Evolutionary conservation across 202 grass and related monocot species (phyloP), one percentile per base, ranked within the genome.

Genomic region (Brachypodium distachyon): DNA sequence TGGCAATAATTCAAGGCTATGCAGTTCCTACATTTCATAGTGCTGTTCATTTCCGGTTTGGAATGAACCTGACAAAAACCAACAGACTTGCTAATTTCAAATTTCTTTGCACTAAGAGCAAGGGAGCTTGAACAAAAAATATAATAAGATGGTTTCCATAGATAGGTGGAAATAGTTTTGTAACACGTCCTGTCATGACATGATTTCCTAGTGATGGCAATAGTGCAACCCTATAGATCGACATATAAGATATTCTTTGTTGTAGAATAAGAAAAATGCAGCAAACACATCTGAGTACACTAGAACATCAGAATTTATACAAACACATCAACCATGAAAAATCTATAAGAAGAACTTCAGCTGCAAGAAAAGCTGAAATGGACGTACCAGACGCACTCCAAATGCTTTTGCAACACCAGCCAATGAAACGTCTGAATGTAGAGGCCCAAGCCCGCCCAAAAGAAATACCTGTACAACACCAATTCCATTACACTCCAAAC

Each of bases 321-420:
- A 48, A 42, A 46, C 70, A 67, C 4, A 18, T 16, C 29, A 51
- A 22, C 40, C 36, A 78, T 50, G 7, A 74, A 73, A 0, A 78
- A 57, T 72, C 41, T 52, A 73, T 10, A 60, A 68, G 10, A 22
- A 23, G 34, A 32, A 42, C 28, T 59, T 74, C 53, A 70, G 52
- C 21, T 25, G 43, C 41, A 79, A 66, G 12, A 58, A 61, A 52
- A 33, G 44, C 46, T 52, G 65, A n/a, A 77, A 44, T 74, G 37
- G 2, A 77, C 74, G 28, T 66, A 98, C 96, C 89, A 98, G 76
- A 74, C 87, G 89, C 76, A 98, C 96, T 88, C 91, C 96, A 92
- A 98, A 98, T 88, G 91, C 89, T 90, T 98, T 98, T 49, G 91
- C 96, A 6, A 98, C 89, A 58, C 96, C 91, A 53, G 91, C 85